phyloP scores from a whole-genome alignment of 371 early-diverging fungal genomes.

The Globomyces sp. region DNA sequence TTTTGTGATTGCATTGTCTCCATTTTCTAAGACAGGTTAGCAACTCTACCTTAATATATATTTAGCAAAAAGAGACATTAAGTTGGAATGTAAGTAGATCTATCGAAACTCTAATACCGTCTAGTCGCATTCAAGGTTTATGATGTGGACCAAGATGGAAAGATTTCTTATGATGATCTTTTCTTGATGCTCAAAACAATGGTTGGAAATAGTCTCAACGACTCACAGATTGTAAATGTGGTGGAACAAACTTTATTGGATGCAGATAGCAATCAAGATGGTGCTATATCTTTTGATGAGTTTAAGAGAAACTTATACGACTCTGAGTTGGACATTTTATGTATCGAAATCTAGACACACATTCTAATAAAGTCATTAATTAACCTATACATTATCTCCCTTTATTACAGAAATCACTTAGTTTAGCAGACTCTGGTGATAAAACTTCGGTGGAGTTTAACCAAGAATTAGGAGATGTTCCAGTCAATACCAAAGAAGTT shows the following conservation, averaged over 20 bases:
- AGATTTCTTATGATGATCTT: constrained; percentile 35
- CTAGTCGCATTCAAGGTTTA: constrained; percentile 46
- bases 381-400: no score
- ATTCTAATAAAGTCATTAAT: no score
- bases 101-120: no score
- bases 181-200: constrained; percentile 40
- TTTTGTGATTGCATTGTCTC: constrained; percentile 33
- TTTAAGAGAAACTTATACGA: constrained; percentile 44
- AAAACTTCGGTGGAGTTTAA: no score
- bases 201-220: constrained; percentile 38
- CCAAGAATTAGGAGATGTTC: no score
- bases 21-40: constrained; percentile 22
- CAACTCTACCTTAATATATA: not conserved
- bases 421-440: no score
- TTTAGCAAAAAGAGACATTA: constrained; percentile 41
- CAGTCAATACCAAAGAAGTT: no score
- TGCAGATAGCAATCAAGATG: constrained; percentile 46
- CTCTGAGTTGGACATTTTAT: constrained; percentile 35
- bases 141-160: constrained; percentile 46
- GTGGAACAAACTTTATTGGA: constrained; percentile 44
- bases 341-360: no score
- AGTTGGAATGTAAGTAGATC: constrained; percentile 25
- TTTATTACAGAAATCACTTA: no score
- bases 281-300: constrained; percentile 40
- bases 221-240: constrained; percentile 36